Evolutionary conservation across 2,329 filamentous ascomycete species (phyloP).

Genomic region (Talaromyces sp.): DNA sequence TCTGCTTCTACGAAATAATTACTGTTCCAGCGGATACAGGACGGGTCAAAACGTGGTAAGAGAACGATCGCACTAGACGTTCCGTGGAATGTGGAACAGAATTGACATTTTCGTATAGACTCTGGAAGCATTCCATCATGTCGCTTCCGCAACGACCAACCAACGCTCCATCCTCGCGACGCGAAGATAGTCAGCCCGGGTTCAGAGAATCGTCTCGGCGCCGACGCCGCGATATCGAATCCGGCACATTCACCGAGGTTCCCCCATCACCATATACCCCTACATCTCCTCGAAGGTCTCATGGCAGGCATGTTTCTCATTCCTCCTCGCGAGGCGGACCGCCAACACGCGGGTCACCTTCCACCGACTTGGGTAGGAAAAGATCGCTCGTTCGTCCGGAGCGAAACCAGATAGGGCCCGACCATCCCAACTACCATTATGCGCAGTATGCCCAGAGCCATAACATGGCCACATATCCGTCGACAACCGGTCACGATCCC

Average conservation of each 20-base stretch:
- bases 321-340: slow-evolving; percentile 11
- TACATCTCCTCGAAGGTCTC: slow-evolving; percentile 33
- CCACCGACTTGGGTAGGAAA: slow-evolving; percentile 57
- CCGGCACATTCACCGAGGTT: slow-evolving; percentile 48
- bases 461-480: slow-evolving; percentile 85
- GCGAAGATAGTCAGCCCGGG: slow-evolving; percentile 57
- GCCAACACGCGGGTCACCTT: not conserved
- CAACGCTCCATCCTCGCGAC: slow-evolving; percentile 54
- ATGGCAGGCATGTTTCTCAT: slow-evolving; percentile 15
- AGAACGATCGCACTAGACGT: not conserved
- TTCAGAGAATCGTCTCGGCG: slow-evolving; percentile 68
- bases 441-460: slow-evolving; percentile 88
- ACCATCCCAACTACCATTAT: slow-evolving; percentile 95
- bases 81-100: slow-evolving; percentile 17
- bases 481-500: slow-evolving; percentile 87
- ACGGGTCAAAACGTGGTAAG: slow-evolving; percentile 14
- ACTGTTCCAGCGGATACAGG: not conserved
- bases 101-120: slow-evolving; percentile 16
- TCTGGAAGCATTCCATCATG: slow-evolving; percentile 32
- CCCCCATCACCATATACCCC: slow-evolving; percentile 34
- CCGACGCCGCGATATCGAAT: slow-evolving; percentile 69
- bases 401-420: slow-evolving; percentile 75
- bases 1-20: not conserved
- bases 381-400: slow-evolving; percentile 87
- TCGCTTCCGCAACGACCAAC: slow-evolving; percentile 61